Evolutionary conservation across 1,284 basidiomycete species (phyloP), one percentile per base, ranked within the genome.

Genomic region (Apiotrichum montevideense): DNA sequence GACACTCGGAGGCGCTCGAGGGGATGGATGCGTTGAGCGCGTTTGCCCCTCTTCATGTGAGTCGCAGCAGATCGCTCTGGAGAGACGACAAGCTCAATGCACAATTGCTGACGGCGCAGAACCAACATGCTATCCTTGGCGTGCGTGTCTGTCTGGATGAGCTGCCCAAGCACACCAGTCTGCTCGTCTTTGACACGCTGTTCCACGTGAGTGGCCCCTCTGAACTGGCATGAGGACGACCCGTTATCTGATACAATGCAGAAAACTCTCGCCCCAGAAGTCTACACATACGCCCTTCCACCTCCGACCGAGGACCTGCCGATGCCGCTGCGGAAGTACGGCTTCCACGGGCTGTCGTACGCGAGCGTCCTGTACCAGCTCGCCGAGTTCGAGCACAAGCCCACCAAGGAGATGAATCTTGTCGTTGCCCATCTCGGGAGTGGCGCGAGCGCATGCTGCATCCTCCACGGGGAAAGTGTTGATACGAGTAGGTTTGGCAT

Each of bases 381-480:
- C 32, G 79, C 87, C 0, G 58, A 76, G 3, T 79, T 84, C 67
- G 78, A 90, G 13, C 60, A 79, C 13, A 85, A 85, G 70, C 73
- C 66, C 46, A 76, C 56, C 63, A 81, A 69, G 1, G 59, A 80
- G 32, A 70, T 79, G 43, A 88, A 86, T 68, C 79, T 92, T 47
- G 88, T 93, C 59, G 80, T 88, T 3, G 79, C 89, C 43, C 90
- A 93, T 71, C 83, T 93, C 52, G 90, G 90, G 2, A 88, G 87
- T 10, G 90, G 90, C 14, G 90, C 88, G 2, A 88, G 85, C n/a
- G 83, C 70, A n/a, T 70, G 68, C 43, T 74, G 74, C 29, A 86
- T 94, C 70, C 80, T 81, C 51, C 70, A 79, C 42, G 90, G 90
- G 21, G 77, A 82, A 61, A 87, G 86, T 21, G 79, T 86, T 59